These are phyloP conservation scores for Phytophthora pseudosyringae DNA, from an alignment of 352 stramenopile species.

Conservation along the genomic window DNA sequence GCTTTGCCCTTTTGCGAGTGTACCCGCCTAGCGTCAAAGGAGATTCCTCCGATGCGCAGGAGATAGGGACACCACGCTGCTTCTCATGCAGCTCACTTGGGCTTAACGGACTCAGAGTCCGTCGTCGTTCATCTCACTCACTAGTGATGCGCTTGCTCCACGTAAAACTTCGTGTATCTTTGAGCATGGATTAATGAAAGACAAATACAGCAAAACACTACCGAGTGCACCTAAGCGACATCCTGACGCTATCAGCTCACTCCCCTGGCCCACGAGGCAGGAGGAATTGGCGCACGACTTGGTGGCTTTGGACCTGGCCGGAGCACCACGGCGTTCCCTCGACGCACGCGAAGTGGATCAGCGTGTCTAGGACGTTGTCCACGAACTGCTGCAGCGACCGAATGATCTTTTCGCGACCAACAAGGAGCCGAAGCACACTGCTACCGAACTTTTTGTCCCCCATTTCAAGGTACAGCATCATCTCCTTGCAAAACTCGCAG, in stretches of 20 bases:
- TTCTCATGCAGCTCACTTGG: conserved; percentile 35
- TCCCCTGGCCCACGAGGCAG: conserved; percentile 10
- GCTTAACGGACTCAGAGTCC: conserved; percentile 24
- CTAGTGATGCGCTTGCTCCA: neutral
- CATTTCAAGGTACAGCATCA: conserved; percentile 35
- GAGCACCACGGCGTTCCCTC: conserved; percentile 35
- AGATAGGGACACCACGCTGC: conserved; percentile 41
- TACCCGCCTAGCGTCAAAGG: conserved; percentile 31
- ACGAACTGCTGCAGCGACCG: conserved; percentile 35
- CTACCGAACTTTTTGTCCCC: conserved; percentile 20
- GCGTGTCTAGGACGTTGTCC: conserved; percentile 29
- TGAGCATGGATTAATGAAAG: conserved; percentile 20
- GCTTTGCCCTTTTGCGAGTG: conserved; percentile 31
- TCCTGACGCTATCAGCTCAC: conserved; percentile 3
- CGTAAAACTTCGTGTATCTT: conserved; percentile 9
- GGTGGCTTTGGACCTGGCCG: conserved; percentile 35
- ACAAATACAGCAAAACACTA: conserved; percentile 21
- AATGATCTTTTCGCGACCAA: conserved; percentile 26
- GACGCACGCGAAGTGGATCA: conserved; percentile 18
- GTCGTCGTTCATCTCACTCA: conserved; percentile 29
- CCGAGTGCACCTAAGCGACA: neutral
- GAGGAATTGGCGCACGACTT: conserved; percentile 33
- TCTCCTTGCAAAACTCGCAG: conserved; percentile 45
- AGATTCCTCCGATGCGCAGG: conserved; percentile 19
- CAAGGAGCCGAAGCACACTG: conserved; percentile 18